Percentiles rank a stretch among this genome's conserved stretches.
Evolutionary conservation across 495 filamentous ascomycete genomes (phyloP).

Genomic region (Aspergillus avenaceus): DNA sequence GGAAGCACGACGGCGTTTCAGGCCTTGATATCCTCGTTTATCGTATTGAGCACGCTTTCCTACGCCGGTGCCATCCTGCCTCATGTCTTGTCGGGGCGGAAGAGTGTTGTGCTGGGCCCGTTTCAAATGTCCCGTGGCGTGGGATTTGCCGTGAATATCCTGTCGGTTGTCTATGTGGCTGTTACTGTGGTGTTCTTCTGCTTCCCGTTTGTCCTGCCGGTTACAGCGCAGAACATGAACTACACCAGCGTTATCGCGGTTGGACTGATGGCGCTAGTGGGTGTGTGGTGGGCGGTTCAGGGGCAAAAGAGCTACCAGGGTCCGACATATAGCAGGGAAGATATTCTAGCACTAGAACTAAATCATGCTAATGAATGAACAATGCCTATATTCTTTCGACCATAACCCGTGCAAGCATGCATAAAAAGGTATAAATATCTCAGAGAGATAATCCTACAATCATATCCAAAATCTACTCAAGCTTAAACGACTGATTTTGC

Average conservation of each 20-base stretch:
- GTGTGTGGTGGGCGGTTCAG: conserved; percentile 43
- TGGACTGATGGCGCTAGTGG: conserved; percentile 49
- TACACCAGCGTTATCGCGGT: conserved; percentile 65
- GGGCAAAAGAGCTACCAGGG: conserved; percentile 27
- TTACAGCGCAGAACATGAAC: conserved; percentile 59
- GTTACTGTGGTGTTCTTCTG: conserved; percentile 75
- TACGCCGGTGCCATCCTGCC: conserved; percentile 76
- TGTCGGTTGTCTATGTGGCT: conserved; percentile 7
- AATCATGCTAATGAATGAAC: too few species aligned
- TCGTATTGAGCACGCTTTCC: conserved; percentile 66
- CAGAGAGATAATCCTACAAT: too few species aligned
- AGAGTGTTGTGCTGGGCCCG: conserved; percentile 59
- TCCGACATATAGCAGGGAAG: conserved; percentile 30
- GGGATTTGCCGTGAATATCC: conserved; percentile 64
- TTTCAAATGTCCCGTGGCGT: conserved; percentile 62
- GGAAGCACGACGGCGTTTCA: conserved; percentile 71
- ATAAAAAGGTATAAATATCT: too few species aligned
- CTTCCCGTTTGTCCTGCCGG: conserved; percentile 63
- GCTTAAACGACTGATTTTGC: neutral
- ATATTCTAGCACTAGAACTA: conserved; percentile 11
- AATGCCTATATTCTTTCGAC: too few species aligned
- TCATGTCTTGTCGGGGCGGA: conserved; percentile 61
- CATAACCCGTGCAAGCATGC: too few species aligned
- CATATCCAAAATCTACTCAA: neutral
- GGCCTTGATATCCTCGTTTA: conserved; percentile 68